Percentiles rank a stretch among this genome's conserved stretches.
Conservation (phyloP, 2,329 filamentous ascomycete species). For the Xylaria sp. region DNA sequence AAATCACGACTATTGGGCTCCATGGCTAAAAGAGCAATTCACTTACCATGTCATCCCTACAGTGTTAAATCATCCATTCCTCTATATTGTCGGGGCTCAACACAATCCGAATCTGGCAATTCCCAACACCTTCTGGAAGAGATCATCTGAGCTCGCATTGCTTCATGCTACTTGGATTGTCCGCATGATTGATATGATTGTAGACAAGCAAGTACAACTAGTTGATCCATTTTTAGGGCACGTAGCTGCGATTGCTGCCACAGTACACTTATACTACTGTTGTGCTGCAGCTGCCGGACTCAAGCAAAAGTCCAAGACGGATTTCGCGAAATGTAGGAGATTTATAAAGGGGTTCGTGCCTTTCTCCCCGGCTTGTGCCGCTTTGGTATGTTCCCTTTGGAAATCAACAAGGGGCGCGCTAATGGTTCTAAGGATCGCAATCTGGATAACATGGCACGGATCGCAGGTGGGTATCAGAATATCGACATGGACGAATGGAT, state of each 20-base stretch:
- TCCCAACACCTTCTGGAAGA: conserved; percentile 37
- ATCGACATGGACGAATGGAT: conserved; percentile 38
- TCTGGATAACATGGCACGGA: conserved; percentile 35
- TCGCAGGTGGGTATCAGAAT: conserved; percentile 35
- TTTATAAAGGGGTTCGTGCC: conserved; percentile 34
- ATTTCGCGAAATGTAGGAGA: conserved; percentile 37
- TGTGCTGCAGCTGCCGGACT: conserved; percentile 36
- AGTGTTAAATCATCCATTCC: conserved; percentile 38
- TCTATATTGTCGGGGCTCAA: conserved; percentile 37
- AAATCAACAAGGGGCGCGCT: background rate
- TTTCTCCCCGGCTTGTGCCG: conserved; percentile 37
- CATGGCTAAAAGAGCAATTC: conserved; percentile 37
- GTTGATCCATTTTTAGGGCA: conserved; percentile 38
- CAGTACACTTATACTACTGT: conserved; percentile 37
- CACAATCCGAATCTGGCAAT: conserved; percentile 37
- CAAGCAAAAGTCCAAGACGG: conserved; percentile 37
- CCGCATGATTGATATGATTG: conserved; percentile 38
- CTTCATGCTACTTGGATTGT: conserved; percentile 39
- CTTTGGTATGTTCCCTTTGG: conserved; percentile 29
- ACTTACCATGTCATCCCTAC: conserved; percentile 38
- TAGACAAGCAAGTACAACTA: conserved; percentile 37
- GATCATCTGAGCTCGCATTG: conserved; percentile 37
- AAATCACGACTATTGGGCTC: conserved; percentile 36
- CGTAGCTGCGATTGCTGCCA: conserved; percentile 37
- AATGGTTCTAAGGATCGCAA: conserved; percentile 32